phyloP scores from a whole-genome alignment of 1,284 basidiomycete species.

The Inonotus hispidus region DNA sequence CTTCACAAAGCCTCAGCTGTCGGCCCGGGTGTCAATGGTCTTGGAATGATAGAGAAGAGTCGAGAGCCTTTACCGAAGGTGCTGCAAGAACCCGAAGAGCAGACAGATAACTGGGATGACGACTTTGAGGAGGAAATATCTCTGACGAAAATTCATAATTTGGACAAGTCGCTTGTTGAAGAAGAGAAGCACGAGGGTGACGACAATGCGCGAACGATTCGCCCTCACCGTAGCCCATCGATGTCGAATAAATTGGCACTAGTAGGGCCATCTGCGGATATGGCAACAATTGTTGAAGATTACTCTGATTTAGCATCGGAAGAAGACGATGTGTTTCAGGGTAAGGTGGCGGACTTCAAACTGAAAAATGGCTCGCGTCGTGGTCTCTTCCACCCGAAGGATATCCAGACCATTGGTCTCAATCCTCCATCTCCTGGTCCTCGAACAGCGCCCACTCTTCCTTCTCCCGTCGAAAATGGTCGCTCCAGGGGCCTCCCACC shows the following conservation, averaged over 20 bases:
- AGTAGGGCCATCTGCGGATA: conserved; percentile 52
- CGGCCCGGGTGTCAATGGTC: conserved; percentile 12
- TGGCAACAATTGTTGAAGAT: conserved; percentile 75
- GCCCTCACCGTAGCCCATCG: conserved; percentile 63
- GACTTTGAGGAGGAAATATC: conserved; percentile 95
- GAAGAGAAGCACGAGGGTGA: conserved; percentile 62
- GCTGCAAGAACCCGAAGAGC: conserved; percentile 68
- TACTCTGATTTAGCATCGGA: conserved; percentile 81
- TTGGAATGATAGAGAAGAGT: conserved; percentile 48
- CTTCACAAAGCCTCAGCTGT: conserved; percentile 15
- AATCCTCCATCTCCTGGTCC: conserved; percentile 46
- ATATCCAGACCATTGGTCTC: conserved; percentile 70
- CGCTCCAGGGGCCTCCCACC: conserved; percentile 24
- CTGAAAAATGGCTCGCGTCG: conserved; percentile 65
- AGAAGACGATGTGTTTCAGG: conserved; percentile 69
- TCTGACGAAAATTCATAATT: conserved; percentile 75
- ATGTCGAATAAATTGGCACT: conserved; percentile 44
- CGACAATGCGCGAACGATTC: conserved; percentile 73
- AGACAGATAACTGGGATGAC: conserved; percentile 95
- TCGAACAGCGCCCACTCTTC: conserved; percentile 57
- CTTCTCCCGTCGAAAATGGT: conserved; percentile 36
- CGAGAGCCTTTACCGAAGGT: conserved; percentile 49
- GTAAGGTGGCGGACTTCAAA: conserved; percentile 79
- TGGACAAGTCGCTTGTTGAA: conserved; percentile 55
- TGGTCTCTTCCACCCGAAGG: conserved; percentile 83